Conservation (phyloP, 1,139 yeast species). For the Casaregolazyma lundiana region DNA sequence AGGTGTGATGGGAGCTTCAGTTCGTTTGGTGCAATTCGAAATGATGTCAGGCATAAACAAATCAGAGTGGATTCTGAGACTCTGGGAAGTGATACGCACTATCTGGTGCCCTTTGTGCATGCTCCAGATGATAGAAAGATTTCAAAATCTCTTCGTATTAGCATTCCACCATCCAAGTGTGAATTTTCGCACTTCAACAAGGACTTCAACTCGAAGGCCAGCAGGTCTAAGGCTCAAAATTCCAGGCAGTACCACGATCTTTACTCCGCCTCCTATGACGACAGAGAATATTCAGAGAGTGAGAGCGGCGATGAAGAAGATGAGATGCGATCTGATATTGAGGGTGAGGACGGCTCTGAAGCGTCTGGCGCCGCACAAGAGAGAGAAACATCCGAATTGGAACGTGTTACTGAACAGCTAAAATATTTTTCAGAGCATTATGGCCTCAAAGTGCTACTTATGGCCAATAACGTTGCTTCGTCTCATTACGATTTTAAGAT, state of each 20-base stretch:
- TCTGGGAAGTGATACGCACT: conserved; percentile 26
- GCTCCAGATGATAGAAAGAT: conserved; percentile 9
- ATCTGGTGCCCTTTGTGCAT: conserved; percentile 24
- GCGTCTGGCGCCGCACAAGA: neutral
- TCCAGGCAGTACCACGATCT: neutral
- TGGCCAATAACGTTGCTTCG: neutral
- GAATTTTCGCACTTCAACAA: conserved; percentile 3
- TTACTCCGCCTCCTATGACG: neutral
- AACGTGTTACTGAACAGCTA: conserved; percentile 1
- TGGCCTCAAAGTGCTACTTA: conserved; percentile 1
- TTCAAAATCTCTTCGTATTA: conserved; percentile 2
- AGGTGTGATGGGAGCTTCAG: conserved; percentile 62
- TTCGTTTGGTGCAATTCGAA: conserved; percentile 65
- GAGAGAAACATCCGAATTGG: neutral
- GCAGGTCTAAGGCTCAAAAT: neutral
- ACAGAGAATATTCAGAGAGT: neutral
- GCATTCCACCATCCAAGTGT: conserved; percentile 3
- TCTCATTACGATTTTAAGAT: conserved; percentile 5
- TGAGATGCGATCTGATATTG: neutral
- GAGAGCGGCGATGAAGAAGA: neutral
- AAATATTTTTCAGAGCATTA: conserved; percentile 3
- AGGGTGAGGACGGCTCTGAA: neutral
- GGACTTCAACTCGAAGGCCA: neutral
- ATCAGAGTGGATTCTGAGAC: conserved; percentile 19
- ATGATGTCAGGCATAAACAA: conserved; percentile 38